phyloP scores from a whole-genome alignment of 2,329 filamentous ascomycete genomes.

The Neurospora crassa region DNA sequence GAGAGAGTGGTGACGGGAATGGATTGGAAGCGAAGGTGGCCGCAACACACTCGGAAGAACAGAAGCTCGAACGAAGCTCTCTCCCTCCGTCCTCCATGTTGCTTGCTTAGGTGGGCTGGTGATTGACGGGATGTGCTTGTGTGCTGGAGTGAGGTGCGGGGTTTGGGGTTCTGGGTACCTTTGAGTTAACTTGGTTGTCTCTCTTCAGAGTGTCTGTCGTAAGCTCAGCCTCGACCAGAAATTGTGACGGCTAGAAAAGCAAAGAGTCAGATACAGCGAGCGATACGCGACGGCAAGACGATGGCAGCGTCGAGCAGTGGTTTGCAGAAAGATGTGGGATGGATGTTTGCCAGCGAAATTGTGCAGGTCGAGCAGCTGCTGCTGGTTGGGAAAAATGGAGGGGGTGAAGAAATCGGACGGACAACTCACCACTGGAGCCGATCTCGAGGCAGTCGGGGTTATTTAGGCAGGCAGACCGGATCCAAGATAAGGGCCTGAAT shows the following conservation, averaged over 20 bases:
- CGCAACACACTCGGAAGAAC: neutral
- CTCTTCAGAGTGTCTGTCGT: neutral
- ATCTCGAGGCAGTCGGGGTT: neutral
- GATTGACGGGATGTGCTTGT: neutral
- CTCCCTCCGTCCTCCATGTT: neutral
- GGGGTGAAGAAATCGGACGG: neutral
- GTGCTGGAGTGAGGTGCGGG: neutral
- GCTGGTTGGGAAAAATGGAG: neutral
- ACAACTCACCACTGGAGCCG: neutral
- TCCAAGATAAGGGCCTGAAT: neutral
- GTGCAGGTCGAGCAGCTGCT: neutral
- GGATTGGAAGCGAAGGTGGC: neutral
- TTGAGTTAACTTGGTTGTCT: neutral
- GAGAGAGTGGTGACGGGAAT: neutral
- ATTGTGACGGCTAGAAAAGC: neutral
- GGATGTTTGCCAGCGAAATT: neutral
- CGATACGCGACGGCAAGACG: neutral
- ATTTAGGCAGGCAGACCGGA: neutral
- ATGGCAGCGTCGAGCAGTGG: neutral
- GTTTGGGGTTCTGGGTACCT: neutral
- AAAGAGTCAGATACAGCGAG: neutral
- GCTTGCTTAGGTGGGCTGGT: neutral
- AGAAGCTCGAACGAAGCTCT: neutral
- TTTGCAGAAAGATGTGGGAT: slow-evolving; percentile 1
- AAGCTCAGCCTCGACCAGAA: neutral